Base-by-base conservation (phyloP, 2,329 filamentous ascomycete species). In the Exophiala spinifera region DNA sequence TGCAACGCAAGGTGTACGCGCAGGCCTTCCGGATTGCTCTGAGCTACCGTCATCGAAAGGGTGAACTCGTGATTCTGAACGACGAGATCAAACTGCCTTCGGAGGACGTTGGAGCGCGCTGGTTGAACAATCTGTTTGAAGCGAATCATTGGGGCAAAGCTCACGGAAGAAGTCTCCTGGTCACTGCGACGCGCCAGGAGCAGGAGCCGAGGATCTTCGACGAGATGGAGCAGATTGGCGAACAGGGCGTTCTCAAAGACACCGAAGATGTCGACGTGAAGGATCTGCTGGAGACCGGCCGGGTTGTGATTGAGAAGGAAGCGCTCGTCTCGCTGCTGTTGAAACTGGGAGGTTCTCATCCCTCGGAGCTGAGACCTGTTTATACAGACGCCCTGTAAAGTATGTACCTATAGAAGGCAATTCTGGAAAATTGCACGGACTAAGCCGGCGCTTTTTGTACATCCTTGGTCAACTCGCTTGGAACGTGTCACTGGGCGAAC, bases 21-120 rank as follows among this genome's bases (percentile, higher is more conserved):
- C 80, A 95, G 65, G 94, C 94, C 8, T 97, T 90, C 89, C 84
- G 94, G 68, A 97, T 88, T 40, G 94, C 94, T 10, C 80, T 99
- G 61, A 94, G 88, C 67, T 95, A 96, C 76, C 85, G 94, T 56
- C 97, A 94, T 74, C 80, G 86, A 62, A 84, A 85, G 62, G 94
- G 91, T 46, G 89, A 97, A 76, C 76, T 99, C 65, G 77, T 96
- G 61, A 83, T 99, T 39, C 85, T 94, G 65, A 86, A 92, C 66
- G 86, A 90, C 66, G 85, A 91, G 61, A 81, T 96, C 59, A 73
- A 80, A 56, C 76, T 84, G 43, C 85, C 36, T 3, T 39, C 87
- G 53, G 74, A 80, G 42, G 68, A 66, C 6, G 64, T 70, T 6
- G 71, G 69, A 15, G 76, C 82, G 36, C 78, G 81, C 61, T 85